Evolutionary conservation across 306 rosid species (phyloP).

Genomic region (Pyrus communis): DNA sequence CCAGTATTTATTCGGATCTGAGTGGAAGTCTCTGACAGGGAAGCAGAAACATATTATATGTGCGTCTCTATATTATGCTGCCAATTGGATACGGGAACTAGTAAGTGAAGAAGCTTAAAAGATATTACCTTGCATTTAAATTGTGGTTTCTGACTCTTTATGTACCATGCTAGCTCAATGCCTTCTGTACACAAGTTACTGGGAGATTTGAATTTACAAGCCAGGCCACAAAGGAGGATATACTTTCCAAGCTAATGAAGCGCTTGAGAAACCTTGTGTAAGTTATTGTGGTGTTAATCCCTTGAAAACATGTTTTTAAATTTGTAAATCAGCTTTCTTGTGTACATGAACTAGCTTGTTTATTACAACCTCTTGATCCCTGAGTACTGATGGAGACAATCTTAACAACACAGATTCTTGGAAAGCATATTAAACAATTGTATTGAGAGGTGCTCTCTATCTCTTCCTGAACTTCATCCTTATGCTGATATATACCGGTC

Average conservation of each 20-base stretch:
- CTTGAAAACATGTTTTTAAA: neutral
- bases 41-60: conserved; percentile 32
- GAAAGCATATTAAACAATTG: conserved; percentile 26
- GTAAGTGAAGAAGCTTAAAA: conserved; percentile 7
- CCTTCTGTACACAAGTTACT: conserved; percentile 31
- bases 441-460: conserved; percentile 11
- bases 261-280: conserved; percentile 41
- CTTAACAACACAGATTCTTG: conserved; percentile 22
- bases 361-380: neutral
- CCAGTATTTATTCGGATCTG: conserved; percentile 31
- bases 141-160: neutral
- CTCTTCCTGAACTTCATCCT: conserved; percentile 34
- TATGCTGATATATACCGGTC: conserved; percentile 14
- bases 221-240: conserved; percentile 27
- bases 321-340: neutral
- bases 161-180: conserved; percentile 25
- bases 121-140: neutral
- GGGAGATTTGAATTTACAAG: conserved; percentile 24
- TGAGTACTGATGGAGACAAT: conserved; percentile 3
- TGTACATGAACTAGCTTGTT: neutral
- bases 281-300: neutral
- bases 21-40: conserved; percentile 26
- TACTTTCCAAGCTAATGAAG: conserved; percentile 24
- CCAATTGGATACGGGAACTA: conserved; percentile 38
- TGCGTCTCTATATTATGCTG: conserved; percentile 29